These are phyloP conservation scores for Rhizopus sp. DNA, from an alignment of 371 early-diverging fungal genomes.

Conservation along the genomic window DNA sequence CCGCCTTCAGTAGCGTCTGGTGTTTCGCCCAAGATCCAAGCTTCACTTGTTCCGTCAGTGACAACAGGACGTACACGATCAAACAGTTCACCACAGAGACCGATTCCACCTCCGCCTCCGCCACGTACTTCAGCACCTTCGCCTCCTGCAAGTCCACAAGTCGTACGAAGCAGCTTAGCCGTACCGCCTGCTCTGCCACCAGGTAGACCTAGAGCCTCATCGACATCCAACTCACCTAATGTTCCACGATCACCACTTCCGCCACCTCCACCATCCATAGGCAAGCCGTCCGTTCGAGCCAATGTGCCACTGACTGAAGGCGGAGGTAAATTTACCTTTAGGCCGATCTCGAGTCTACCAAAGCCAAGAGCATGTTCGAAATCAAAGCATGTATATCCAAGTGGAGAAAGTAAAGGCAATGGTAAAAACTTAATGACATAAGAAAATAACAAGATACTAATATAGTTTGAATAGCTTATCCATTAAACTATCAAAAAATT, in stretches of 20 bases:
- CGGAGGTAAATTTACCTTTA: slow-evolving; percentile 37
- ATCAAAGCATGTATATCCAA: slow-evolving; percentile 35
- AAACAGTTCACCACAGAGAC: slow-evolving; percentile 46
- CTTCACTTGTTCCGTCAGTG: slow-evolving; percentile 25
- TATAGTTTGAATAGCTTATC: slow-evolving; percentile 20
- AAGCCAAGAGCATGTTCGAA: slow-evolving; percentile 26
- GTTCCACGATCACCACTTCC: slow-evolving; percentile 24
- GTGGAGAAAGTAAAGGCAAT: slow-evolving; percentile 42
- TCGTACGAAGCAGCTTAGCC: slow-evolving; percentile 13
- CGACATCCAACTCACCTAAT: slow-evolving; percentile 16
- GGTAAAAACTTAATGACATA: too few species aligned
- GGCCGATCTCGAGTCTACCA: slow-evolving; percentile 35
- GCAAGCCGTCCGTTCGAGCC: slow-evolving; percentile 12
- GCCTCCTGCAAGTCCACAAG: slow-evolving; percentile 27
- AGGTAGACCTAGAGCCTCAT: slow-evolving; percentile 38
- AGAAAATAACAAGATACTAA: background rate
- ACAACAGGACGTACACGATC: slow-evolving; percentile 40
- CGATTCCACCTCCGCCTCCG: slow-evolving; percentile 39
- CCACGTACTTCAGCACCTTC: slow-evolving; percentile 35
- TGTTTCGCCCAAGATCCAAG: background rate
- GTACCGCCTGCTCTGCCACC: slow-evolving; percentile 45
- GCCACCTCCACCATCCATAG: slow-evolving; percentile 5
- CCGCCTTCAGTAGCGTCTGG: slow-evolving; percentile 3
- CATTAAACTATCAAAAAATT: slow-evolving; percentile 24
- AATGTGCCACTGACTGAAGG: slow-evolving; percentile 36